Evolutionary conservation across 352 stramenopile species (phyloP).

Genomic region (Hyaloperonospora arabidopsidis): DNA sequence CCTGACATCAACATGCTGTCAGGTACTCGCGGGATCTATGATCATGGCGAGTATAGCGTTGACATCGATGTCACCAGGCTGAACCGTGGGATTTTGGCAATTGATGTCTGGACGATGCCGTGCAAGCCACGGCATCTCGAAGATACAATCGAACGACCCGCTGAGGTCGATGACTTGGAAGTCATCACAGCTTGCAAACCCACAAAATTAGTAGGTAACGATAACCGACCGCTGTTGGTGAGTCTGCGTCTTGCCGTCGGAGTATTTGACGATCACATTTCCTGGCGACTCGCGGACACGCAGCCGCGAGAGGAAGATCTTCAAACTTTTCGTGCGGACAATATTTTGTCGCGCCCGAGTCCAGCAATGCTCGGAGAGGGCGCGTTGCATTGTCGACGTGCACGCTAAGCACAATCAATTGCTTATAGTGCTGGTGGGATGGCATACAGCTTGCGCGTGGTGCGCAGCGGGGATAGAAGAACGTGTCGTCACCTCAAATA

Average conservation of each 20-base stretch:
- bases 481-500: slow-evolving; percentile 6
- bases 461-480: slow-evolving; percentile 6
- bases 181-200: slow-evolving; percentile 9
- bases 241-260: slow-evolving; percentile 12
- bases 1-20: neutral
- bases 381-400: slow-evolving; percentile 7
- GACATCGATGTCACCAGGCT: slow-evolving; percentile 12
- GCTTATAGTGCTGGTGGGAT: slow-evolving; percentile 1
- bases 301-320: slow-evolving; percentile 7
- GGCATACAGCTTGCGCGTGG: slow-evolving; percentile 7
- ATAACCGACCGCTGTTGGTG: slow-evolving; percentile 5
- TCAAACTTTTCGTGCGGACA: slow-evolving; percentile 16
- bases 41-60: slow-evolving; percentile 1
- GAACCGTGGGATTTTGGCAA: slow-evolving; percentile 14
- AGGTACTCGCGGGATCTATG: neutral
- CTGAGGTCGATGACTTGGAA: slow-evolving; percentile 31
- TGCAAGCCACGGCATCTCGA: slow-evolving; percentile 14
- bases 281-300: slow-evolving; percentile 4
- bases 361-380: slow-evolving; percentile 10
- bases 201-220: slow-evolving; percentile 18
- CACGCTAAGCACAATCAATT: slow-evolving; percentile 14
- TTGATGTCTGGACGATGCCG: slow-evolving; percentile 21
- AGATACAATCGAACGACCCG: slow-evolving; percentile 25
- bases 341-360: slow-evolving; percentile 10
- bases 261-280: slow-evolving; percentile 15